A percentile compares a stretch with the other conserved stretches of the same genome.
Conservation (phyloP, 2,329 filamentous ascomycete species). For the Grosmannia serpens region DNA sequence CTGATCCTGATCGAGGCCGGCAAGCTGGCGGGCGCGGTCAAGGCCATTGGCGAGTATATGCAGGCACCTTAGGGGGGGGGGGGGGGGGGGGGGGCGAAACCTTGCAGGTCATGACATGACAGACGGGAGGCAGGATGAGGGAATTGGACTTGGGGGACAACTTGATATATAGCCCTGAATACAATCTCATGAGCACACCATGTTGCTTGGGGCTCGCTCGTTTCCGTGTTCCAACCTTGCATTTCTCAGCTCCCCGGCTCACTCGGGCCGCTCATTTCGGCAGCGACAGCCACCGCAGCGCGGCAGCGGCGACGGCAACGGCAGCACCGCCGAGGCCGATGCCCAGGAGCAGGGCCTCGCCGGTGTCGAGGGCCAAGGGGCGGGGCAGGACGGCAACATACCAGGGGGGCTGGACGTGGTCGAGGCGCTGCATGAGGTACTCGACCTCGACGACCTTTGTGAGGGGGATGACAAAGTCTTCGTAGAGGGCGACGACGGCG, state of each 20-base stretch:
- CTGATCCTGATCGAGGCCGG: conserved; percentile 75
- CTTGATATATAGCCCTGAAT: too few species aligned
- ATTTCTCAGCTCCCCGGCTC: background rate
- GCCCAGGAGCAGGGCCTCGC: conserved; percentile 1
- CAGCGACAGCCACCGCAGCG: conserved; percentile 6
- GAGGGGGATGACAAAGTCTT: conserved; percentile 85
- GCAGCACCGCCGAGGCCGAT: background rate
- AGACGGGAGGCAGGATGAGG: too few species aligned
- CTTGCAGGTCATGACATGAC: background rate
- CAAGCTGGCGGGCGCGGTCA: conserved; percentile 66
- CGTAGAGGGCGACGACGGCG: conserved; percentile 82
- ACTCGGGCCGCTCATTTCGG: background rate
- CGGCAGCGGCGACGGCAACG: background rate
- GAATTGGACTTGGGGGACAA: too few species aligned
- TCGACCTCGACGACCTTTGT: conserved; percentile 99
- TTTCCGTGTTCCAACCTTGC: background rate
- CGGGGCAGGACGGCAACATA: conserved; percentile 1
- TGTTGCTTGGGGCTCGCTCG: too few species aligned
- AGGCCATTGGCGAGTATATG: conserved; percentile 66
- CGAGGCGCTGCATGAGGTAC: conserved; percentile 86
- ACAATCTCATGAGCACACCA: too few species aligned
- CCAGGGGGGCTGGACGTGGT: conserved; percentile 5
- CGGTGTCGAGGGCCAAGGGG: background rate
- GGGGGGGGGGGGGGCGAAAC: conserved; percentile 12
- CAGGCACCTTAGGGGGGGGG: conserved; percentile 28